Evolutionary conservation across 139 green algal genomes (phyloP).

Genomic region (Closterium sp.): DNA sequence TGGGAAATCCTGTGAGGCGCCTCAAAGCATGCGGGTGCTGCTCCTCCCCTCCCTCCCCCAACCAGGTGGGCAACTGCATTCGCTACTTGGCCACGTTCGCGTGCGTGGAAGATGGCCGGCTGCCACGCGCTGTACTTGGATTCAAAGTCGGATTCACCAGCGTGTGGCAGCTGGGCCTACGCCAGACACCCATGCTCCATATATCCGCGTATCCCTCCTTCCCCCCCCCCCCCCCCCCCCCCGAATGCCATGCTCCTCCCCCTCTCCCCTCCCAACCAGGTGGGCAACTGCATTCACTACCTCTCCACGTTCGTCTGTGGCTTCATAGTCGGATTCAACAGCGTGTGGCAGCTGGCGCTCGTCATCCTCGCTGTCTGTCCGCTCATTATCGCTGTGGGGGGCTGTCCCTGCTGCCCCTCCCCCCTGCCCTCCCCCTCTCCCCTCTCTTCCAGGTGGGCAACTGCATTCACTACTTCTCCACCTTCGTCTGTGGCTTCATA

Average conservation of each 20-base stretch:
- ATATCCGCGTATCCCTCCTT: background rate
- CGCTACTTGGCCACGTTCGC: conserved; percentile 44
- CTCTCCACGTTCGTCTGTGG: background rate
- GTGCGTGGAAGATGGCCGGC: no score
- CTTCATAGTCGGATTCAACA: background rate
- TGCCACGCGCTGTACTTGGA: no score
- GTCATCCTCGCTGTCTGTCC: background rate
- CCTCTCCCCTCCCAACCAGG: background rate
- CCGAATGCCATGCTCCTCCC: background rate
- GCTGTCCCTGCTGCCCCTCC: no score
- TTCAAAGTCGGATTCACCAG: conserved; percentile 58
- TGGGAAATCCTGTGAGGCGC: no score
- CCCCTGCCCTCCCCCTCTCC: background rate
- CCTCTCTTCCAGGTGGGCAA: conserved; percentile 23
- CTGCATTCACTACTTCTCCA: background rate
- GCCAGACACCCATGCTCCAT: no score
- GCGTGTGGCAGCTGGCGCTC: conserved; percentile 75
- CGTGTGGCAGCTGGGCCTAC: conserved; percentile 42
- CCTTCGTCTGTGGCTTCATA: background rate
- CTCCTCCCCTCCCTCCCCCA: no score
- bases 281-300: background rate
- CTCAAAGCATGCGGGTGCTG: no score
- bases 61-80: conserved; percentile 45
- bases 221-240: background rate
- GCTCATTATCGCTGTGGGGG: no score